Evolutionary conservation across 2,329 filamentous ascomycete genomes (phyloP), one percentile per base, ranked within the genome.

Genomic region (Acrocalymma vagum): DNA sequence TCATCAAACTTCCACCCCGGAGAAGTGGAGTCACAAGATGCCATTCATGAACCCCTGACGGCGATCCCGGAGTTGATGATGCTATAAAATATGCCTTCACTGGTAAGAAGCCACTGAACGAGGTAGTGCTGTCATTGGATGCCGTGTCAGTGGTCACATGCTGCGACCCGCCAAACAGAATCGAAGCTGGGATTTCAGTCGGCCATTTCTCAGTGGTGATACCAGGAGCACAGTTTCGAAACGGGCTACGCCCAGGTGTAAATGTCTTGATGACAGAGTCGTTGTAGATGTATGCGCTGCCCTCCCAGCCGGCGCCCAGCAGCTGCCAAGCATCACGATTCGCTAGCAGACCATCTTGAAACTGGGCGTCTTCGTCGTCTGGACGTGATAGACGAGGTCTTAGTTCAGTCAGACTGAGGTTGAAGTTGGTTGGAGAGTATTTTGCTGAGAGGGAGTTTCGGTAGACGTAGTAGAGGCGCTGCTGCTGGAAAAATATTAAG

Each of bases 251-350:
- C 8, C 44, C 57, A 18, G 58, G 47, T 9, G 44, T 51, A 20
- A 59, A 62, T 3, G 57, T 63, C 29, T 62, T 62, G 42, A 63
- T 63, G 1, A 60, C 59, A 3, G 41, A 53, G 24, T 51, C 40
- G 21, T 53, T 42, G 6, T 53, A 60, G 10, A 31, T 36, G 29
- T 45, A 62, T 7, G 55, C 58, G 10, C 48, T 55, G 13, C 60
- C 60, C 36, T 64, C 59, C 43, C 48, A 56, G 8, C 59, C 60
- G 6, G 46, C n/a, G 4, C 59, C 57, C 20, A 63, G 35, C 6
- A 45, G 35, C 15, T 35, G 45, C 57, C 60, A 63, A 2, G 28
- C 29, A 8, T 37, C 32, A 18, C 55, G 50, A 13, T 55, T 55
- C 6, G 51, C 51, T 24, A 62, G 23, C 8, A 63, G 33, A 13